Percentiles rank a stretch among this genome's conserved stretches.
Evolutionary conservation across 192 early-diverging fungal species (phyloP).

Genomic region (Coemansia sp.): DNA sequence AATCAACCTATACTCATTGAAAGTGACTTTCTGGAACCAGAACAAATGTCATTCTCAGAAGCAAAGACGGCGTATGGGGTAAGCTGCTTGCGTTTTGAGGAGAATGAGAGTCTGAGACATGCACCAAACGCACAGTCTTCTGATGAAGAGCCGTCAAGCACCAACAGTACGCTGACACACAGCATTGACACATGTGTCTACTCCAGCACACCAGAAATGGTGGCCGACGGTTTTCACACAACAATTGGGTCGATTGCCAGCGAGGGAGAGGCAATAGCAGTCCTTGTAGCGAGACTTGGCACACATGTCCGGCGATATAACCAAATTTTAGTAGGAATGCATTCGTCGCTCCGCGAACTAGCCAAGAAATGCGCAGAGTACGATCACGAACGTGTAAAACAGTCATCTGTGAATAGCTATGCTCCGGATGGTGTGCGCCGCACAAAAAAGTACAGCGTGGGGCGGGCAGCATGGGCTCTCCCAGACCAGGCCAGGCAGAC

Average conservation of each 20-base stretch:
- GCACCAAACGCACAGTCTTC: background rate
- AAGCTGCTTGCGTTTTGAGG: background rate
- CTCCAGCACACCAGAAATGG: background rate
- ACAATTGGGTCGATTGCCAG: slow-evolving; percentile 14
- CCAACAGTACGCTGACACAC: slow-evolving; percentile 7
- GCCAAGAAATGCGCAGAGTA: background rate
- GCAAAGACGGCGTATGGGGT: background rate
- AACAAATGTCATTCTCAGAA: background rate
- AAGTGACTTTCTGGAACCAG: too few species aligned
- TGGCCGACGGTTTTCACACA: background rate
- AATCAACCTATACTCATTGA: too few species aligned
- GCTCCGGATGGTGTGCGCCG: background rate
- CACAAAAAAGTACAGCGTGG: background rate
- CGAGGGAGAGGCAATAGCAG: slow-evolving; percentile 21
- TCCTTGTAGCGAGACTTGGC: slow-evolving; percentile 11
- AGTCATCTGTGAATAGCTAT: background rate
- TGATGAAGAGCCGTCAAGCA: slow-evolving; percentile 13
- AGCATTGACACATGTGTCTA: background rate
- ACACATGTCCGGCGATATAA: slow-evolving; percentile 28
- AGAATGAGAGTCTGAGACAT: background rate
- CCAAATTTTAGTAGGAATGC: slow-evolving; percentile 18
- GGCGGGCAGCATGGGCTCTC: background rate
- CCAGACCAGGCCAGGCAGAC: background rate
- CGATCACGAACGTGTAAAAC: background rate
- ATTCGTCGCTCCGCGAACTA: slow-evolving; percentile 6